Base-by-base conservation (phyloP, 2,329 filamentous ascomycete species). In the Ceratocystis harringtonii region DNA sequence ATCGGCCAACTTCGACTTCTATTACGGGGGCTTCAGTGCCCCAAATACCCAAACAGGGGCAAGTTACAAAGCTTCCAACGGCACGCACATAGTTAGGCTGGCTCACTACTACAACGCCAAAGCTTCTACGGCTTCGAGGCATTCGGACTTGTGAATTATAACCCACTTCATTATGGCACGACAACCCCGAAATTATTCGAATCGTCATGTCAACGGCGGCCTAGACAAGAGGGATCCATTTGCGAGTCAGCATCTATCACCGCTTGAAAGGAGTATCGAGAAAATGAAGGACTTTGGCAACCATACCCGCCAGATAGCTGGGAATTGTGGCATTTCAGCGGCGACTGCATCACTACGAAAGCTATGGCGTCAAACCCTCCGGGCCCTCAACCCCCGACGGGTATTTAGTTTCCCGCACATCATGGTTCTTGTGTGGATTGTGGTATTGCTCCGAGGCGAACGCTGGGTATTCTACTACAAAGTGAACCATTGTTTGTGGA, bases 361-460 rank as follows among this genome's bases (percentile, higher is more conserved):
- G 48, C 55, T 62, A 25, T 62, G 69, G 70, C 48, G 55, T n/a
- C 32, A 66, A 30, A 22, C 45, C 2, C 15, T 25, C 36, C 61
- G 65, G n/a, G 84, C 83, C 70, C 69, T 84, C 71, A 76, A 76
- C 43, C 72, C 77, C 25, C 75, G 77, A 57, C 78, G 81, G n/a
- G 69, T 85, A 32, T 70, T 86, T 61, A 85, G 79, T 76, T 79
- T 90, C 65, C 82, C 84, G 44, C 87, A 89, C 72, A 73, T 86
- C 17, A 74, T 95, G 69, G 83, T 89, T 19, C 72, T 82, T 12
- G 67, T 92, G 58, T 99, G 94, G 92, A 71, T 91, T 50, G 74
- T 89, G 25, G 80, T 88, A 22, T 71, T 99, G 68, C 83, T 94
- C 69, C 94, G 89, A 84, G 91, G 92, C 1, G 94, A 99, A 77